Base-by-base conservation (phyloP, 495 filamentous ascomycete species). In the Aspergillus baeticus region DNA sequence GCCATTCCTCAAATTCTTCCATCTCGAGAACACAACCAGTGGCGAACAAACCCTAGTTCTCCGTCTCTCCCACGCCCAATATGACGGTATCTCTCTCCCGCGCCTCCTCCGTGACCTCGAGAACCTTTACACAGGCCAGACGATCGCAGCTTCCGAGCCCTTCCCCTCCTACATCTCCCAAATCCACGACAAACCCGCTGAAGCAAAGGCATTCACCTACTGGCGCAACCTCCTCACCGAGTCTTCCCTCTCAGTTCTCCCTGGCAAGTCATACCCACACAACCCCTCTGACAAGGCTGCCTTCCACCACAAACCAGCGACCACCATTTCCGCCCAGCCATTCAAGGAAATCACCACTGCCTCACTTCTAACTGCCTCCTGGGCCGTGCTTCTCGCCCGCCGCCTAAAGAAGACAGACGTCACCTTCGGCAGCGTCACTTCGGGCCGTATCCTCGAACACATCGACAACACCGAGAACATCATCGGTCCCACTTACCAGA, bases 51-150 rank as follows among this genome's bases (percentile, higher is more conserved):
- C 75, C 50, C 80, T 89, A 8, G 59, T 77, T 18, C 68, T 89
- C 49, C 71, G 83, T 1, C 74, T 89, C 0, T 87, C 85, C 0
- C 86, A 89, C 60, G 83, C 86, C 1, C 85, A 85, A 45, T 89
- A 89, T 62, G 86, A 89, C 54, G 86, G 83, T 23, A 74, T 87
- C 3, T 87, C 79, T 41, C 77, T 89, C 1, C 83, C 85, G 2
- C 69, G 68, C 7, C 67, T 88, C 0, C 74, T 87, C 7, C 59
- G 70, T 14, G 77, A 85, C 11, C 66, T 81, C 7, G 67, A 77
- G 29, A 66, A 63, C 0, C 57, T 75, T 2, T 85, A 83, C 67
- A 50, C 56, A 2, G 73, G 74, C 22, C 44, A 63, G 4, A 48
- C 51, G 0, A 55, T 78, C 6, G 43, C 65, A 0, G 47, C 61